Evolutionary conservation across 352 stramenopile species (phyloP).

Genomic region (Plasmopara muralis): DNA sequence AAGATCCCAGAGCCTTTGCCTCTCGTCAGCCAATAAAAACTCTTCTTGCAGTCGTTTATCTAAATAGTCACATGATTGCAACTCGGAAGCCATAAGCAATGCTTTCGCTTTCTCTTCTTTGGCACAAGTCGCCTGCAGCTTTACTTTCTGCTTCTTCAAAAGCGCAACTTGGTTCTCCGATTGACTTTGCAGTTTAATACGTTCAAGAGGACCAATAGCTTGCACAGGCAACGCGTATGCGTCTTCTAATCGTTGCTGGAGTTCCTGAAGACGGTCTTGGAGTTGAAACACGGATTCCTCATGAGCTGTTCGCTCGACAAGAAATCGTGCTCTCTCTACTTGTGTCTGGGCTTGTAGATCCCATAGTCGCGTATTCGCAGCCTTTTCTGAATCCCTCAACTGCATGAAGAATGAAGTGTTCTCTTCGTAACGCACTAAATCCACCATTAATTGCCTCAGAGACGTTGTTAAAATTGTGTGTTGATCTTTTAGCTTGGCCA

Average conservation of each 20-base stretch:
- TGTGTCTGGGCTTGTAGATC: constrained; percentile 46
- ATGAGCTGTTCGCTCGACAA: constrained; percentile 49
- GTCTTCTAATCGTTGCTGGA: constrained; percentile 35
- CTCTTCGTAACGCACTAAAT: constrained; percentile 40
- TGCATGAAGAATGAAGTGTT: constrained; percentile 44
- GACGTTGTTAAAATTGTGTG: constrained; percentile 18
- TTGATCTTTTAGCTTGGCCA: constrained; percentile 24
- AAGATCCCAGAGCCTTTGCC: constrained; percentile 55
- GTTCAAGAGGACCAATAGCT: constrained; percentile 46
- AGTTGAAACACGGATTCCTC: constrained; percentile 59
- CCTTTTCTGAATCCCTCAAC: constrained; percentile 39
- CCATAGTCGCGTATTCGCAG: constrained; percentile 42
- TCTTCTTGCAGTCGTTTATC: constrained; percentile 50
- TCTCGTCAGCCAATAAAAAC: constrained; percentile 43
- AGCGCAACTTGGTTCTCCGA: constrained; percentile 16
- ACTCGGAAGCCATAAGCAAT: constrained; percentile 40
- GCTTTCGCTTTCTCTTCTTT: constrained; percentile 39
- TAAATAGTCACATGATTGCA: constrained; percentile 37
- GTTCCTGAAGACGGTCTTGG: constrained; percentile 36
- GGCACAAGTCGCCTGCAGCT: constrained; percentile 17
- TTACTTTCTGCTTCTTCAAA: constrained; percentile 21
- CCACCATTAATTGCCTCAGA: constrained; percentile 34
- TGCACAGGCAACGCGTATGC: constrained; percentile 40
- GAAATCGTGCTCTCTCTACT: constrained; percentile 46
- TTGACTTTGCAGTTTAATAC: constrained; percentile 30